Evolutionary conservation across 83 land plant species (phyloP), one percentile per base, ranked within the genome.

Genomic region (Thuja plicata): DNA sequence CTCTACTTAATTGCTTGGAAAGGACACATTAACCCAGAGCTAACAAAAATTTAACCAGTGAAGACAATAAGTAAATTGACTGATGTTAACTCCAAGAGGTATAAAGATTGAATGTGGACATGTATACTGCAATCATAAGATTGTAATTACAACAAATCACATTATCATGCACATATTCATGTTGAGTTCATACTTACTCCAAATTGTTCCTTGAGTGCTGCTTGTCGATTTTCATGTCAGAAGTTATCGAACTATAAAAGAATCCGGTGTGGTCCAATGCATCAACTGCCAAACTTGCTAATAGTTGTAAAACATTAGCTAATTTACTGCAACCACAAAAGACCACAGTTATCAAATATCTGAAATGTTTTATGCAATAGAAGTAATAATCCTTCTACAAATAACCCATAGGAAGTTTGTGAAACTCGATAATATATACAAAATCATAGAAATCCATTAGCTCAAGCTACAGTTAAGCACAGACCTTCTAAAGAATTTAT

Each of bases 211-310:
- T 83, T 48, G 85, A 12, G 19, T 11, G 15, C 13, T n/a, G 62
- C 80, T 34, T 81, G 8, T 86, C 89, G 21, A 87, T 82, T 30
- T 71, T 85, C 77, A 92, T 73, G 48, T 78, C 74, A 74, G 92
- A 91, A 34, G 90, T 83, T 48, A 95, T 92, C 89, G 92, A 93
- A 78, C 96, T 94, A 88, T 94, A 92, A 88, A 94, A 96, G 89
- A 98, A 93, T n/a, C 98, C 97, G 13, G 97, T 97, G 38, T 91
- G 48, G 15, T 94, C 94, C 91, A 98, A 91, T 17, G 96, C 98
- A 79, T 94, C 89, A 77, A 89, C 45, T 62, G 99, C 98, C 88
- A 96, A 95, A 57, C 89, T 94, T 2, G 94, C 94, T 46, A 98
- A 90, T 60, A 93, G 90, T 35, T 91, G 89, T 79, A 98, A 89